phyloP scores from a whole-genome alignment of 2,329 filamentous ascomycete genomes.

The Beauveria scarabaeidicola region DNA sequence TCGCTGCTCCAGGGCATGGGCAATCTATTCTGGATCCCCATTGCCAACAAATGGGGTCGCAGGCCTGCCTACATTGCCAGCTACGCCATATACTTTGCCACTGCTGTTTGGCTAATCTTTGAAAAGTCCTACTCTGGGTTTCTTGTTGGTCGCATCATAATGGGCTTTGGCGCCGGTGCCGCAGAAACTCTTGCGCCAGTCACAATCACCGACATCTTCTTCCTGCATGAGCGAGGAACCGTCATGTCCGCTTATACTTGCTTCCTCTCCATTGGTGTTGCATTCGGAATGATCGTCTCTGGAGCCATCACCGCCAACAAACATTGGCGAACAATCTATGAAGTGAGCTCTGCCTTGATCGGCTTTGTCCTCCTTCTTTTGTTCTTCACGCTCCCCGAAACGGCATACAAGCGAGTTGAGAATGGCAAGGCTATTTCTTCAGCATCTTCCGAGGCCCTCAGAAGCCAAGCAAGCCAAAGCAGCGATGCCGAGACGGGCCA shows the following conservation, averaged over 20 bases:
- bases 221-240: constrained; percentile 45
- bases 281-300: constrained; percentile 33
- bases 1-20: constrained; percentile 40
- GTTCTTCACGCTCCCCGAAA: constrained; percentile 48
- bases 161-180: constrained; percentile 45
- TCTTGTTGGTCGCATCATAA: constrained; percentile 38
- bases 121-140: constrained; percentile 32
- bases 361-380: constrained; percentile 38
- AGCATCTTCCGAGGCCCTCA: constrained; percentile 11
- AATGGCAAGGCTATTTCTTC: constrained; percentile 10
- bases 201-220: constrained; percentile 48
- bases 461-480: background rate
- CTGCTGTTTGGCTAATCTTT: constrained; percentile 34
- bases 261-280: constrained; percentile 33
- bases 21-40: constrained; percentile 38
- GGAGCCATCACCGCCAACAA: constrained; percentile 41
- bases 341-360: constrained; percentile 41
- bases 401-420: constrained; percentile 33
- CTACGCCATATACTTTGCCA: constrained; percentile 34
- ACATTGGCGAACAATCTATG: constrained; percentile 43
- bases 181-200: constrained; percentile 43
- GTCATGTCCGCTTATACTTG: constrained; percentile 40
- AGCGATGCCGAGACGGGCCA: constrained; percentile 13
- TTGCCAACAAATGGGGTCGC: constrained; percentile 37
- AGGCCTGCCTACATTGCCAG: constrained; percentile 35